phyloP scores from a whole-genome alignment of 1,284 basidiomycete genomes.

The Filobasidium uniguttulatum region DNA sequence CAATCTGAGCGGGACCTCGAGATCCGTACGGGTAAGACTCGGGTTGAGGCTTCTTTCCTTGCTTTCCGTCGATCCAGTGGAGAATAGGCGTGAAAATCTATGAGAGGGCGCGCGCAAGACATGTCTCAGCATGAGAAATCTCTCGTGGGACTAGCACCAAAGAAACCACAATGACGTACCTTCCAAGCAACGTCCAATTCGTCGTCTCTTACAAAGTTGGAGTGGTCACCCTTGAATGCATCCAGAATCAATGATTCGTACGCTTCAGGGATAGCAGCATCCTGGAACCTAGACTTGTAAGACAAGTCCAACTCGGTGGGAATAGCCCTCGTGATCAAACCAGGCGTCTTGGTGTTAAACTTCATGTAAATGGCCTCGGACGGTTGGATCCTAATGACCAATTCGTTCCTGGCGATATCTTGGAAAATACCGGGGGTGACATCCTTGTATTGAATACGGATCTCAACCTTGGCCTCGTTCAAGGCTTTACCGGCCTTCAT shows the following conservation, averaged over 20 bases:
- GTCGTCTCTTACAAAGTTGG: conserved; percentile 77
- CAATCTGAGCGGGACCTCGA: conserved; percentile 73
- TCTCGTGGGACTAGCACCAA: not conserved
- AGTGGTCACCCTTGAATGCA: conserved; percentile 53
- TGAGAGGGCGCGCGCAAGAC: not conserved
- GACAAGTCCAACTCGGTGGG: conserved; percentile 94
- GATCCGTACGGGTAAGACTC: conserved; percentile 77
- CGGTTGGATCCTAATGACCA: conserved; percentile 89
- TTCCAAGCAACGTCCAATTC: conserved; percentile 93
- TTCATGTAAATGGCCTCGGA: conserved; percentile 90
- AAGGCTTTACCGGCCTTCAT: conserved; percentile 95
- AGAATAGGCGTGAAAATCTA: conserved; percentile 89
- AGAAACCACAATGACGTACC: conserved; percentile 37
- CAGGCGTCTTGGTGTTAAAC: conserved; percentile 84
- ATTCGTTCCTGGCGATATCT: conserved; percentile 84
- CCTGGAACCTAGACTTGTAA: conserved; percentile 84
- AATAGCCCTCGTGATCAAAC: conserved; percentile 71
- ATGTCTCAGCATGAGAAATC: not conserved
- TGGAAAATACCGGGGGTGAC: conserved; percentile 90
- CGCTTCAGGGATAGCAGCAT: conserved; percentile 79
- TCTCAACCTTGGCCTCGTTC: conserved; percentile 92
- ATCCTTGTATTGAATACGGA: conserved; percentile 92
- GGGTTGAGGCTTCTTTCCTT: conserved; percentile 47
- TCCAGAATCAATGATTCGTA: conserved; percentile 87
- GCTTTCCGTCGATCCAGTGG: conserved; percentile 78